Base-by-base conservation (phyloP, 371 early-diverging fungal genomes). In the Cokeromyces recurvatus region DNA sequence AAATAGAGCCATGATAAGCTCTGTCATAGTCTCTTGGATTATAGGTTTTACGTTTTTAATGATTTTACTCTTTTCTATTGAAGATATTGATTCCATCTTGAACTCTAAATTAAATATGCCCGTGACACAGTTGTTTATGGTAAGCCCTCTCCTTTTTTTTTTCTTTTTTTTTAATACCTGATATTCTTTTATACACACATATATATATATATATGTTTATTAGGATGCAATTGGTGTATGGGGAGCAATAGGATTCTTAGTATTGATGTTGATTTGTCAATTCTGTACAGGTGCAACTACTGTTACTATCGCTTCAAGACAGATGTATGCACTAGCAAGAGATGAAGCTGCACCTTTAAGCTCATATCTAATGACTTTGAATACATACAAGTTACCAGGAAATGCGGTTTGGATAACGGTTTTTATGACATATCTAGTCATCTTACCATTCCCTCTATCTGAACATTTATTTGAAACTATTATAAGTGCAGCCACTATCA, bases 301-400 rank as follows among this genome's bases (percentile, higher is more conserved):
- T 20, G 57, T 60, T 24, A 76, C 62, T 32, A 59, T 78, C 6
- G 76, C 78, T 40, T 81, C 84, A 6, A 72, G 86, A 32, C 79
- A 79, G 71, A 62, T 85, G 24, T 88, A 81, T 53, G 83, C 85
- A 14, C 71, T 86, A 35, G 80, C 87, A 24, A 73, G 87, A 46
- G 86, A 85, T 56, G 72, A 77, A 19, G 85, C 71, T 3, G 56
- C 65, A 19, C 57, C 81, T 37, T 46, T 69, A 58, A 50, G 66
- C 40, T 38, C 39, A 2, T 22, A 17, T 23, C 52, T 73, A 38
- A 54, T 51, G 12, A 53, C 53, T 10, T 51, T 78, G 40, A 69
- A 77, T 22, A 11, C 31, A 35, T 48, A 58, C 53, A 55, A 24
- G 19, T 29, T 66, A 32, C 66, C 77, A 38, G 71, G 57, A 46